Percentiles rank a stretch among this genome's conserved stretches.
phyloP scores from a whole-genome alignment of 2,329 filamentous ascomycete genomes.

The Aciculosporium take region DNA sequence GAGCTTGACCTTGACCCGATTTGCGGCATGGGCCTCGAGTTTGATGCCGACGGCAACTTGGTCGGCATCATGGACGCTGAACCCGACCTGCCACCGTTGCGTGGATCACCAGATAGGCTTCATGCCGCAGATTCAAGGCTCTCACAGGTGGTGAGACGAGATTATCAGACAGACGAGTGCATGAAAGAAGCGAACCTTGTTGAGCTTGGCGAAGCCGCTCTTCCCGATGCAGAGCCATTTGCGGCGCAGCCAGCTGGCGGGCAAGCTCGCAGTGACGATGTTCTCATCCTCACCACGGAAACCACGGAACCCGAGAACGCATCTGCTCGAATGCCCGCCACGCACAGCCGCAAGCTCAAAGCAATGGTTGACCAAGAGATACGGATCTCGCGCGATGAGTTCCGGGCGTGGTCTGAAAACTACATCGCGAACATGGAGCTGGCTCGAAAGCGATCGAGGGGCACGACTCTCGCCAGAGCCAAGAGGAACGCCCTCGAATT shows the following conservation, averaged over 20 bases:
- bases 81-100: slow-evolving; percentile 28
- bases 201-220: slow-evolving; percentile 22
- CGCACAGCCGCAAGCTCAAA: slow-evolving; percentile 14
- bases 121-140: background rate
- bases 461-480: slow-evolving; percentile 21
- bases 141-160: background rate
- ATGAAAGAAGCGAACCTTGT: slow-evolving; percentile 12
- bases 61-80: slow-evolving; percentile 27
- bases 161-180: background rate
- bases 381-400: slow-evolving; percentile 21
- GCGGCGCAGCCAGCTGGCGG: slow-evolving; percentile 11
- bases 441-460: slow-evolving; percentile 13
- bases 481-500: slow-evolving; percentile 21
- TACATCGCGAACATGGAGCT: slow-evolving; percentile 42
- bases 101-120: slow-evolving; percentile 1
- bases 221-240: slow-evolving; percentile 25
- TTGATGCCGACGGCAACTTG: slow-evolving; percentile 38
- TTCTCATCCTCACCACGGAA: slow-evolving; percentile 10
- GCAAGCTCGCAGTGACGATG: slow-evolving; percentile 8
- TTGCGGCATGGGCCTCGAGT: slow-evolving; percentile 30
- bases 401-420: slow-evolving; percentile 26
- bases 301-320: slow-evolving; percentile 11
- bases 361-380: slow-evolving; percentile 19
- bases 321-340: slow-evolving; percentile 10
- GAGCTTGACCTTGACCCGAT: slow-evolving; percentile 23